Conservation (phyloP, 2,329 filamentous ascomycete species). For the Mycosphaerelloides madeirae region DNA sequence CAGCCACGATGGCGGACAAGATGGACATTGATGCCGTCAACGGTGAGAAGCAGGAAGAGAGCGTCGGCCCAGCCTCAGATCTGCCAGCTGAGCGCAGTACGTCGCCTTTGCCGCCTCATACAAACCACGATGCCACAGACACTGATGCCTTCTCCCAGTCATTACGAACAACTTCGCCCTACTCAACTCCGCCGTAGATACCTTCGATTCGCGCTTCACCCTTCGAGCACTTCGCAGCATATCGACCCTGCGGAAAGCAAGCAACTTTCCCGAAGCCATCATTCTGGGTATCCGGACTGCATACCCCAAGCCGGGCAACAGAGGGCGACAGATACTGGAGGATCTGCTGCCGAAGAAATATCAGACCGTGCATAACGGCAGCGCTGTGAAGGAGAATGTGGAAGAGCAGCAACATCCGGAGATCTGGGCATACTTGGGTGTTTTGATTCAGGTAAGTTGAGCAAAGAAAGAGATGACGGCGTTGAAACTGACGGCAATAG, state of each 20-base stretch:
- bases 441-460: slow-evolving; percentile 31
- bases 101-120: slow-evolving; percentile 20
- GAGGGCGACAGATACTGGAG: slow-evolving; percentile 30
- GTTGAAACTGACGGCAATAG: slow-evolving; percentile 49
- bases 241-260: slow-evolving; percentile 86
- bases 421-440: slow-evolving; percentile 36
- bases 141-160: slow-evolving; percentile 52
- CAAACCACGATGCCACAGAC: slow-evolving; percentile 7
- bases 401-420: slow-evolving; percentile 32
- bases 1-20: slow-evolving; percentile 44
- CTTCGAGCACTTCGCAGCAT: slow-evolving; percentile 91
- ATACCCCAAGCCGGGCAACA: slow-evolving; percentile 29
- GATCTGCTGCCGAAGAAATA: slow-evolving; percentile 27
- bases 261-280: slow-evolving; percentile 33
- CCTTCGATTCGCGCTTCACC: slow-evolving; percentile 93
- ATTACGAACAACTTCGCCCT: slow-evolving; percentile 92
- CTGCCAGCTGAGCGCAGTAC: slow-evolving; percentile 31
- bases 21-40: slow-evolving; percentile 41
- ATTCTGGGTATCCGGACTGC: slow-evolving; percentile 30
- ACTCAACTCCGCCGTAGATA: slow-evolving; percentile 82
- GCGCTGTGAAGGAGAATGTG: slow-evolving; percentile 16
- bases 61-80: slow-evolving; percentile 35
- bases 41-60: slow-evolving; percentile 38
- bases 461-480: not conserved
- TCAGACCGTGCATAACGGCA: slow-evolving; percentile 15